A percentile compares a stretch with the other conserved stretches of the same genome.
phyloP scores from a whole-genome alignment of 1,284 basidiomycete genomes.

The Pholiota adiposa region DNA sequence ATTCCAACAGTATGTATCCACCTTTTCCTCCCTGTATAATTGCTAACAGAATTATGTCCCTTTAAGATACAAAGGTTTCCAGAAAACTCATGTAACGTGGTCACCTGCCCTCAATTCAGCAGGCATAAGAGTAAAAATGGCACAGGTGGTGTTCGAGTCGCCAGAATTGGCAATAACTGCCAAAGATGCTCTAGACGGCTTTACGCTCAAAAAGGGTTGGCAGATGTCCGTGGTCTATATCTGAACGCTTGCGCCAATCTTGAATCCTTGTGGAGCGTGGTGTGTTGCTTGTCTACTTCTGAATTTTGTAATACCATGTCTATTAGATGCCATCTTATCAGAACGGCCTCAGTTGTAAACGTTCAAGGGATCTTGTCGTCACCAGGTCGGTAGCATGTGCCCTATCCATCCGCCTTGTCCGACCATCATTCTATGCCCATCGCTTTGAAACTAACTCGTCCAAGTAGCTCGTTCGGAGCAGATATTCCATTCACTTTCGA shows the following conservation, averaged over 20 bases:
- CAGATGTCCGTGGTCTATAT: slow-evolving; percentile 78
- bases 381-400: not conserved
- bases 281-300: slow-evolving; percentile 29
- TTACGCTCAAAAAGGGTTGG: slow-evolving; percentile 82
- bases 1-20: slow-evolving; percentile 78
- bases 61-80: slow-evolving; percentile 76
- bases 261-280: slow-evolving; percentile 20
- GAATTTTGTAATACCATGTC: slow-evolving; percentile 22
- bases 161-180: slow-evolving; percentile 74
- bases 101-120: slow-evolving; percentile 65
- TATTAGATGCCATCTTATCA: slow-evolving; percentile 10
- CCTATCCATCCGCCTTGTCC: too few species aligned
- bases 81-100: slow-evolving; percentile 67
- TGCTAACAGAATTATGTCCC: slow-evolving; percentile 1
- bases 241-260: slow-evolving; percentile 36
- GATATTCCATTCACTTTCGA: too few species aligned
- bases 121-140: slow-evolving; percentile 71
- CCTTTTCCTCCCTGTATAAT: not conserved
- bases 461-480: too few species aligned
- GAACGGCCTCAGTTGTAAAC: not conserved
- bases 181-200: slow-evolving; percentile 79
- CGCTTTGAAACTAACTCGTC: too few species aligned
- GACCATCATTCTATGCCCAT: too few species aligned
- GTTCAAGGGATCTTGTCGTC: not conserved
- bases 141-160: slow-evolving; percentile 77